Base-by-base conservation (phyloP, 179 eudicot genomes). In the Vitellaria paradoxa region DNA sequence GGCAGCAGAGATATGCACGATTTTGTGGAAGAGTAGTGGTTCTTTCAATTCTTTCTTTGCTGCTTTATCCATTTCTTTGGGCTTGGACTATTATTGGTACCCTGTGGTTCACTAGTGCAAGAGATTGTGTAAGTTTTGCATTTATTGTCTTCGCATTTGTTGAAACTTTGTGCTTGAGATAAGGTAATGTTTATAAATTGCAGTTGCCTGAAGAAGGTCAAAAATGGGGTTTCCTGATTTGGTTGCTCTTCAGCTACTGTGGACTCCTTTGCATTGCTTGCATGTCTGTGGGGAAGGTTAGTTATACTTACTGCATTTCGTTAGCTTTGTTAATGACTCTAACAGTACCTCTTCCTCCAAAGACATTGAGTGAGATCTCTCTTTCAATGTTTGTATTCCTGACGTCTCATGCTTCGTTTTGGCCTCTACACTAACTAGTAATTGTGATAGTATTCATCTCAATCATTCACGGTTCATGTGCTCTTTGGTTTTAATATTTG, bases 181-280 rank as follows among this genome's bases (percentile, higher is more conserved):
- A 55, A 75, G 63, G 57, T 78, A 47, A 73, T 57, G 69, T 75
- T 60, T 82, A 72, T 56, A 26, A 85, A 65, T 77, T 86, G 77
- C 91, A 96, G 99, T 82, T 96, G 85, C 97, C 97, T 21, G 94
- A 94, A 88, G 92, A 92, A 83, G 97, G 98, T 76, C 99, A 96
- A 85, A 96, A 91, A 72, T 92, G 96, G 94, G 99, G 99, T 26
- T 89, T 96, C 74, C 89, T 96, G 75, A 92, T 96, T 83, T 96
- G 99, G 98, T 81, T 96, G 87, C 90, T 91, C 56, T 94, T 96
- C 84, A 96, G 99, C 86, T 96, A 92, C 76, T 89, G 93, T 81
- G 98, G 97, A 77, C 99, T 96, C 75, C 65, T 85, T 65, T 92
- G 97, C 89, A 88, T 96, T 81, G 94, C 89, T 80, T 88, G 88